Conservation (phyloP, 768 basidiomycete species). For the Leccinum pellstonianum region DNA sequence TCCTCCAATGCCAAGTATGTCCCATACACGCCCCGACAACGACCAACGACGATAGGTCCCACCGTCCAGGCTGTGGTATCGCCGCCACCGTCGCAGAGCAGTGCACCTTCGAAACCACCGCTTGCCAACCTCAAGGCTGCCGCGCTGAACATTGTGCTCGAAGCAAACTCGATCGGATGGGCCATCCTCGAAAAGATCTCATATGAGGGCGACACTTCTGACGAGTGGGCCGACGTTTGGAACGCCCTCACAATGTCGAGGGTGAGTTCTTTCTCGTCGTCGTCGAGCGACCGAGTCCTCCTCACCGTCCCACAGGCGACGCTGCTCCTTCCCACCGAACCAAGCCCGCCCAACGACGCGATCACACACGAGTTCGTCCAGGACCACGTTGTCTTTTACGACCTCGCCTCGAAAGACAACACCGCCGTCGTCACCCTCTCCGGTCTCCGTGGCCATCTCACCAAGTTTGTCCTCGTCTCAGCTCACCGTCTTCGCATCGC, state of each 20-base stretch:
- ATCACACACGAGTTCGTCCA: constrained; percentile 74
- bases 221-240: constrained; percentile 75
- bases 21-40: constrained; percentile 76
- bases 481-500: constrained; percentile 25
- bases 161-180: constrained; percentile 67
- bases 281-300: background rate
- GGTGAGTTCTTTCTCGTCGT: constrained; percentile 42
- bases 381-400: constrained; percentile 77
- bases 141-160: constrained; percentile 66
- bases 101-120: constrained; percentile 67
- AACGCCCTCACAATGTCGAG: constrained; percentile 59
- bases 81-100: constrained; percentile 46
- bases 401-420: constrained; percentile 44
- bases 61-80: constrained; percentile 30
- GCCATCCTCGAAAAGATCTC: constrained; percentile 73
- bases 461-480: constrained; percentile 47
- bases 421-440: constrained; percentile 74
- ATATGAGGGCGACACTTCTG: constrained; percentile 44
- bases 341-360: constrained; percentile 46
- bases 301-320: constrained; percentile 55
- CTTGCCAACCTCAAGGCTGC: constrained; percentile 72
- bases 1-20: constrained; percentile 50
- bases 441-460: constrained; percentile 72
- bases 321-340: constrained; percentile 73
- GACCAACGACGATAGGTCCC: constrained; percentile 46